These are phyloP conservation scores for Penicillium nucicola DNA, from an alignment of 495 filamentous ascomycete species.

Conservation along the genomic window DNA sequence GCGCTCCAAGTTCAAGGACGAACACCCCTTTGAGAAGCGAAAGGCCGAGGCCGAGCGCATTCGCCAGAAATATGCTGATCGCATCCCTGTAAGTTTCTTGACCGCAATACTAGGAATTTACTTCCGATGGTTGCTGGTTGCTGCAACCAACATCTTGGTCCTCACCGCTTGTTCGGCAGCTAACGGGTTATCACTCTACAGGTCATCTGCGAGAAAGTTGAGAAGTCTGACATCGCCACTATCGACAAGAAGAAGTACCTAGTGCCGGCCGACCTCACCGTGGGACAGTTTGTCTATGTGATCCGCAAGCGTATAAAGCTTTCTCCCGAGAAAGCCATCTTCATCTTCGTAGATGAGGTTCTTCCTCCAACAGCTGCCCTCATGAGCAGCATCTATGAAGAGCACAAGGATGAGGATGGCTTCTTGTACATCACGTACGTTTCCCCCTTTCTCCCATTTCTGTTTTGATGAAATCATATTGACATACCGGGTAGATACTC, in stretches of 20 bases:
- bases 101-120: neutral
- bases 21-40: constrained; percentile 98
- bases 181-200: constrained; percentile 37
- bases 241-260: constrained; percentile 99
- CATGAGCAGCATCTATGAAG: constrained; percentile 99
- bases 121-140: neutral
- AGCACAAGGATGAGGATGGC: constrained; percentile 78
- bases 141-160: neutral
- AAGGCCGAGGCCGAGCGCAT: constrained; percentile 99
- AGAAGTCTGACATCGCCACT: constrained; percentile 98
- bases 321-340: constrained; percentile 99
- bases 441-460: neutral
- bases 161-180: constrained; percentile 43
- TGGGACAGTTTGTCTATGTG: constrained; percentile 99
- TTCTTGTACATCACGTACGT: constrained; percentile 59
- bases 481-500: constrained; percentile 70
- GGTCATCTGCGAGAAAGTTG: constrained; percentile 99
- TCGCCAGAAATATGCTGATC: constrained; percentile 97
- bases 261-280: constrained; percentile 94
- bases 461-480: constrained; percentile 15
- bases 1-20: constrained; percentile 99
- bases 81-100: constrained; percentile 81
- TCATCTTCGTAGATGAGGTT: constrained; percentile 99
- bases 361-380: constrained; percentile 94
- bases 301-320: constrained; percentile 99